Percentiles rank a stretch among this genome's conserved stretches.
Conservation (phyloP, 495 filamentous ascomycete genomes). For the Neurospora sp. region DNA sequence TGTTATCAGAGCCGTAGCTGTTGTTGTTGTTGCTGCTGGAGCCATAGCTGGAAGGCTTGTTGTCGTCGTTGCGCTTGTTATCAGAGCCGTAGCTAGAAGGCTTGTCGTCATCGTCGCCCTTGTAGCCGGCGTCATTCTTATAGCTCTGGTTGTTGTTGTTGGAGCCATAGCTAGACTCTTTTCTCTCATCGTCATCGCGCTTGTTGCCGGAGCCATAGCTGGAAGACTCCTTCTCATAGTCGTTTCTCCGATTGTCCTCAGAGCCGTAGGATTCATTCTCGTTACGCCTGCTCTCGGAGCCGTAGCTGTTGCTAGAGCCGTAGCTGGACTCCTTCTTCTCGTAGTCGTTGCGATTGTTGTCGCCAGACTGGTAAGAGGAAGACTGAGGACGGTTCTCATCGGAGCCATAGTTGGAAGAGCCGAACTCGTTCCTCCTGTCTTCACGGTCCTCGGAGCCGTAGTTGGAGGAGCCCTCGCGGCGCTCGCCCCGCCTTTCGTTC, state of each 20-base stretch:
- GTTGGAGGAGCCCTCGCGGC: neutral
- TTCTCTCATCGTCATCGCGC: no score
- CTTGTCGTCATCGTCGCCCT: neutral
- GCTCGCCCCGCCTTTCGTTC: neutral
- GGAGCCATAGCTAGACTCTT: neutral
- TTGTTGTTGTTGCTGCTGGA: conserved; percentile 4
- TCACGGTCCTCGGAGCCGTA: neutral
- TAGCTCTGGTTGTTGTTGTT: neutral
- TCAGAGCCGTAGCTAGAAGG: neutral
- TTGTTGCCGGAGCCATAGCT: no score
- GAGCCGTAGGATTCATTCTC: neutral
- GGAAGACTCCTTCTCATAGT: no score
- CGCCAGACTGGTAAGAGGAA: neutral
- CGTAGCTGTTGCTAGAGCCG: neutral
- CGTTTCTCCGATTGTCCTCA: neutral
- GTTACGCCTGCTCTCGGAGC: neutral
- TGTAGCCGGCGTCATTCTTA: neutral
- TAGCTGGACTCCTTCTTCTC: neutral
- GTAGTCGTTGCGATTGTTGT: neutral
- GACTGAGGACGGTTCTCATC: neutral
- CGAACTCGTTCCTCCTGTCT: neutral
- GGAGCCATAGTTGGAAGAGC: neutral
- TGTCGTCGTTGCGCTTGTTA: no score
- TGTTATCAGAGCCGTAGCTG: conserved; percentile 15
- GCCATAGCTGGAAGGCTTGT: neutral